These are phyloP conservation scores for Lippia alba DNA, from an alignment of 305 asterid genomes.

Conservation along the genomic window DNA sequence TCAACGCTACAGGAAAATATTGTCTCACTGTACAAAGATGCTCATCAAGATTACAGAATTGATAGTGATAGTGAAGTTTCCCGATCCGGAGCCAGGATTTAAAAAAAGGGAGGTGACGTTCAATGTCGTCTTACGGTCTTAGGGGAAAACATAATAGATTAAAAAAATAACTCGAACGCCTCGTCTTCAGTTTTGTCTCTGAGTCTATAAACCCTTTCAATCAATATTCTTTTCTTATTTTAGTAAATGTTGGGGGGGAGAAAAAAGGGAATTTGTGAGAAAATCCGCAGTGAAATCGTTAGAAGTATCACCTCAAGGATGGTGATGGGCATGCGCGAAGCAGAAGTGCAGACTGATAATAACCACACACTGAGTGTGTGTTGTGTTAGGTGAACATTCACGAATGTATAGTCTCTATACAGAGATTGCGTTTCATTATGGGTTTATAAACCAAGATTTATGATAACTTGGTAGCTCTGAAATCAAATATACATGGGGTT, in stretches of 20 bases:
- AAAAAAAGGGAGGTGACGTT: slow-evolving; percentile 31
- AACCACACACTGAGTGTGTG: slow-evolving; percentile 34
- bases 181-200: too few relatives aligned
- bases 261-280: neutral
- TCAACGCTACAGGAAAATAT: slow-evolving; percentile 9
- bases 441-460: too few relatives aligned
- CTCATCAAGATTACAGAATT: neutral
- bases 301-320: slow-evolving; percentile 13
- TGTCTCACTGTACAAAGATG: slow-evolving; percentile 14
- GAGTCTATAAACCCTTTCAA: too few relatives aligned
- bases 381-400: neutral
- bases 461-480: too few relatives aligned
- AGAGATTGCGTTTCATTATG: neutral
- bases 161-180: too few relatives aligned
- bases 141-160: too few relatives aligned
- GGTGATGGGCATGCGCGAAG: slow-evolving; percentile 38
- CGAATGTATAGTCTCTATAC: neutral
- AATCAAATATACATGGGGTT: too few relatives aligned
- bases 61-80: slow-evolving; percentile 42
- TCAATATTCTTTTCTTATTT: too few relatives aligned
- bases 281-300: slow-evolving; percentile 26
- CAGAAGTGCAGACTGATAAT: slow-evolving; percentile 32
- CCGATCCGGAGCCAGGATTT: slow-evolving; percentile 3
- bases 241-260: too few relatives aligned
- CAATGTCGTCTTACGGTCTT: slow-evolving; percentile 7